Percentiles rank a stretch among this genome's conserved stretches.
Conservation (phyloP, 192 early-diverging fungal species). For the Podila clonocystis region DNA sequence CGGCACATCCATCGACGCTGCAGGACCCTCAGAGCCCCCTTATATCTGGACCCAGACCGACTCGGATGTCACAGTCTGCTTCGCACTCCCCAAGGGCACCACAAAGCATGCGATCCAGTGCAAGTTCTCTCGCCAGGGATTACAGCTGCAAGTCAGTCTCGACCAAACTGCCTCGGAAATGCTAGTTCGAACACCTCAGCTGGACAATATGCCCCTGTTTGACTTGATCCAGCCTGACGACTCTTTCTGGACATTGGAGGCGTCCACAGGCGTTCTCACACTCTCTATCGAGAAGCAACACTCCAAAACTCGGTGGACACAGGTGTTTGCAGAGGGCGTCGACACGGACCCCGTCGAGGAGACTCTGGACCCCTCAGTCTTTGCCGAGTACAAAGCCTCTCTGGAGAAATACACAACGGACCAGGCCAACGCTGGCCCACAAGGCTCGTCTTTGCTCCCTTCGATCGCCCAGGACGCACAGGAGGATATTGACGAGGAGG, state of each 20-base stretch:
- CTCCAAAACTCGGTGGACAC: slow-evolving; percentile 70
- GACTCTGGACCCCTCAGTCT: slow-evolving; percentile 66
- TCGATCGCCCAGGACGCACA: slow-evolving; percentile 26
- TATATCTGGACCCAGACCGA: slow-evolving; percentile 80
- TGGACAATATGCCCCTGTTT: slow-evolving; percentile 45
- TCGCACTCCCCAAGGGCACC: slow-evolving; percentile 63
- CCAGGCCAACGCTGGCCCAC: slow-evolving; percentile 31
- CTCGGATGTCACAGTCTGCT: slow-evolving; percentile 71
- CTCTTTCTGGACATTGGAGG: slow-evolving; percentile 76
- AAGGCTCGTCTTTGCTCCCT: slow-evolving; percentile 12
- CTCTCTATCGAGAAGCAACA: slow-evolving; percentile 70
- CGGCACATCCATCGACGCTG: slow-evolving; percentile 12
- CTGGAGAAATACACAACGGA: slow-evolving; percentile 71
- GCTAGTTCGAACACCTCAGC: slow-evolving; percentile 11
- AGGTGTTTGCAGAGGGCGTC: slow-evolving; percentile 73
- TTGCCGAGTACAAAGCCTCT: slow-evolving; percentile 65
- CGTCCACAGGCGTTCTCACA: slow-evolving; percentile 62
- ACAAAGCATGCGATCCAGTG: slow-evolving; percentile 66
- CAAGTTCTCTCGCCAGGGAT: slow-evolving; percentile 57
- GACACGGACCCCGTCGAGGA: slow-evolving; percentile 60
- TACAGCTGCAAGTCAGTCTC: slow-evolving; percentile 28
- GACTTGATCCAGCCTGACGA: slow-evolving; percentile 64
- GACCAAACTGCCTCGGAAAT: slow-evolving; percentile 5
- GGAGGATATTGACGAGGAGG: slow-evolving; percentile 57
- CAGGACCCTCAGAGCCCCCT: slow-evolving; percentile 20